Percentiles rank a stretch among this genome's conserved stretches.
Conservation (phyloP, 257 asterid genomes). For the Nemophila menziesii region DNA sequence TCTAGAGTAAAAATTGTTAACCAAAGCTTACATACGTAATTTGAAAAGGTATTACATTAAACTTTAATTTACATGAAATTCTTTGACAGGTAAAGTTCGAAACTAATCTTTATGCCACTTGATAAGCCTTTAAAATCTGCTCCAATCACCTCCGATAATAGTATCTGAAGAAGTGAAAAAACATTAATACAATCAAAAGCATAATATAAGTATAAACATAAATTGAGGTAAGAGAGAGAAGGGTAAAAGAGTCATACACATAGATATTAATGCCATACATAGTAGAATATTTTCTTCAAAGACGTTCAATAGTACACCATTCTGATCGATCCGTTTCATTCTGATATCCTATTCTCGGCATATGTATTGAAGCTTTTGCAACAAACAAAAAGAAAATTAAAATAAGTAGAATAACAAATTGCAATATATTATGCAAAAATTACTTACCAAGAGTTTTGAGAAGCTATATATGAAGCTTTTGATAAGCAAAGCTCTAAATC, state of each 20-base stretch:
- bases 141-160: too few species aligned
- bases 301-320: slow-evolving; percentile 89
- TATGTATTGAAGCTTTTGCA: slow-evolving; percentile 71
- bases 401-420: slow-evolving; percentile 2
- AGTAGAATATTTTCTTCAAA: slow-evolving; percentile 66
- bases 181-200: too few species aligned
- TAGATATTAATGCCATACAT: slow-evolving; percentile 39
- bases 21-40: too few species aligned
- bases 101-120: too few species aligned
- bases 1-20: too few species aligned
- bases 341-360: slow-evolving; percentile 83
- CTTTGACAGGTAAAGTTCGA: too few species aligned
- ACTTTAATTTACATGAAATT: too few species aligned
- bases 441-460: slow-evolving; percentile 56
- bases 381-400: slow-evolving; percentile 4
- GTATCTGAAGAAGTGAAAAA: too few species aligned
- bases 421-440: too few species aligned
- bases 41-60: too few species aligned
- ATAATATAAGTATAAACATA: too few species aligned
- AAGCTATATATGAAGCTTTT: slow-evolving; percentile 69
- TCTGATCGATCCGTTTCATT: slow-evolving; percentile 65
- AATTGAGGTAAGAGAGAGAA: neutral
- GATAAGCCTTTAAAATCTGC: too few species aligned
- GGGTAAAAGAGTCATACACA: slow-evolving; percentile 46
- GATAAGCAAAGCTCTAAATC: slow-evolving; percentile 71